Conservation (phyloP, 1,284 basidiomycete genomes). For the Ustilago shanxiensis region DNA sequence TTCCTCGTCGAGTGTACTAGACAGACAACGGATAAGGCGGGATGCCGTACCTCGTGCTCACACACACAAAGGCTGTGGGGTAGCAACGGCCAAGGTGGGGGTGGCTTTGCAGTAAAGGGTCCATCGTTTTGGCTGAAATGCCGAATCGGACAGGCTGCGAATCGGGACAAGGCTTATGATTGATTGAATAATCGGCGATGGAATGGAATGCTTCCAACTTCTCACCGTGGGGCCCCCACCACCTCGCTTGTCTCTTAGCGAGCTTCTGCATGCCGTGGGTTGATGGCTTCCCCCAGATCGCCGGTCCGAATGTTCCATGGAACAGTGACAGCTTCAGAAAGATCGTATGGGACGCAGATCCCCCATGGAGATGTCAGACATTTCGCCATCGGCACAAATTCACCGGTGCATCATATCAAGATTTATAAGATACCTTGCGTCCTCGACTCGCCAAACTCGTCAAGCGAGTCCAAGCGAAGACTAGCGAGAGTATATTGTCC, state of each 20-base stretch:
- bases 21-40: too few relatives aligned
- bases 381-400: neutral
- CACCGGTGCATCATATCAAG: neutral
- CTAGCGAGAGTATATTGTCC: neutral
- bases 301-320: constrained; percentile 1
- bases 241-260: constrained; percentile 2
- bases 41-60: too few relatives aligned
- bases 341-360: neutral
- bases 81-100: too few relatives aligned
- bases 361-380: neutral
- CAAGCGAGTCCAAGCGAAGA: neutral
- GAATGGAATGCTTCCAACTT: too few relatives aligned
- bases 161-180: too few relatives aligned
- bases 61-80: too few relatives aligned
- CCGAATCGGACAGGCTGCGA: too few relatives aligned
- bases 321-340: neutral
- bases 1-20: too few relatives aligned
- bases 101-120: too few relatives aligned
- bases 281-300: neutral
- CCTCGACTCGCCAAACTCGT: neutral
- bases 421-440: neutral
- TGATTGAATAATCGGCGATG: too few relatives aligned
- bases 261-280: constrained; percentile 1
- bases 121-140: too few relatives aligned
- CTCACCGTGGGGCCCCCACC: neutral